Base-by-base conservation (phyloP, 1,284 basidiomycete genomes). In the Pisolithus thermaeus region DNA sequence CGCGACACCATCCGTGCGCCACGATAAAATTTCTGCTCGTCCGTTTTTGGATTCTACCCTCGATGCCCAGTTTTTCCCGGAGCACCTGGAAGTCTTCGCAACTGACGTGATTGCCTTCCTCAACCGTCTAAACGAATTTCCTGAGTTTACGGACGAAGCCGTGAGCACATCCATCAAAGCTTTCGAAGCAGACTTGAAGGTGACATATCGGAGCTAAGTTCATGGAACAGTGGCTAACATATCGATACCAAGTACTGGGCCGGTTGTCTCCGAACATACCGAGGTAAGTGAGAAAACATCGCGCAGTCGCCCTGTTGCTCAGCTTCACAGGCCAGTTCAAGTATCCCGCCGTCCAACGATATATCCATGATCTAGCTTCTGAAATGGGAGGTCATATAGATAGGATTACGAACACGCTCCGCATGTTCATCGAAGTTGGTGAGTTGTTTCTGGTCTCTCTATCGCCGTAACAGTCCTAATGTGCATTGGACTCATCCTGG, bases 371-470 rank as follows among this genome's bases (percentile, higher is more conserved):
- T 58, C 71, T 87, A 8, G 75, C 79, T 12, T 64, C 70, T 14
- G 84, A 87, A 62, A 83, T 87, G 76, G 80, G 82, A 16, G 80
- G 83, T 47, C 84, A 88, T 58, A 70, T 87, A 20, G 82, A 87
- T 53, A 79, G 71, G 52, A 82, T 88, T 54, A 81, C 80, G 3
- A 70, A 76, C 3, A 80, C 82, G 1, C 64, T 89, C 20, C 75
- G 75, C 3, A 79, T 84, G 65, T 87, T 88, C 68, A 80, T 86
- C 49, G 83, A 87, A 73, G 77, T 87, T 53, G 83, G 84, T 81
- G 55, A 53, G 77, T 65, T 35, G 43, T 42, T 47, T 41, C 40
- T 9, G 32, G 27, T n/a, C 40, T 28, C 18, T 14, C 23, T 43
- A 11, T 18, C 25, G 7, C 25, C 44, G 28, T 14, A 22, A 7